Percentiles rank a stretch among this genome's conserved stretches.
These are phyloP conservation scores for Diaporthe batatas DNA, from an alignment of 2,329 filamentous ascomycete genomes.

Conservation along the genomic window DNA sequence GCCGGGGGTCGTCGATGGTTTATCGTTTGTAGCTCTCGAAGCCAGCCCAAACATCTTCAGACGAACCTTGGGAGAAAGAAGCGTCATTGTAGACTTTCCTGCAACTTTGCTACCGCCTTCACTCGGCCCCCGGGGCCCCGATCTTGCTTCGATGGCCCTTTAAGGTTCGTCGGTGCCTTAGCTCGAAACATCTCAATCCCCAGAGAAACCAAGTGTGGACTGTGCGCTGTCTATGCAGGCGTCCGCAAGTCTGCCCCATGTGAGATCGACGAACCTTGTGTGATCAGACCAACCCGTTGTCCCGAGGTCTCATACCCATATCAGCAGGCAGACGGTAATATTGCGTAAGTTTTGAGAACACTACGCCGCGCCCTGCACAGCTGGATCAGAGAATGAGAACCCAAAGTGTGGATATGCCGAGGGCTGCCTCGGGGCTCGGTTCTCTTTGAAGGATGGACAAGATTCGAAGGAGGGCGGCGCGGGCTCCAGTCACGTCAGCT, in stretches of 20 bases:
- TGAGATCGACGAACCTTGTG: conserved; percentile 34
- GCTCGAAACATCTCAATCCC: conserved; percentile 29
- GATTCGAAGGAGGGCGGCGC: neutral
- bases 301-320: conserved; percentile 8
- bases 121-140: conserved; percentile 2
- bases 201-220: conserved; percentile 24
- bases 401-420: neutral
- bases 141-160: conserved; percentile 15
- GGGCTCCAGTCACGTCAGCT: neutral
- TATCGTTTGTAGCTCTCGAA: neutral
- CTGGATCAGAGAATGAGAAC: neutral
- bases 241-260: conserved; percentile 17
- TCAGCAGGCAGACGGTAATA: conserved; percentile 1
- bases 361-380: neutral
- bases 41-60: neutral
- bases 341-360: neutral
- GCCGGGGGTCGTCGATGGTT: conserved; percentile 3
- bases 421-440: neutral
- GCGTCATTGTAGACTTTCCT: neutral
- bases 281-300: conserved; percentile 16
- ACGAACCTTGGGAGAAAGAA: conserved; percentile 18
- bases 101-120: conserved; percentile 1
- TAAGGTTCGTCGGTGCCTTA: conserved; percentile 33
- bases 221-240: conserved; percentile 27
- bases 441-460: conserved; percentile 1